Conservation (phyloP, 768 basidiomycete genomes). For the Mycena indigotica region DNA sequence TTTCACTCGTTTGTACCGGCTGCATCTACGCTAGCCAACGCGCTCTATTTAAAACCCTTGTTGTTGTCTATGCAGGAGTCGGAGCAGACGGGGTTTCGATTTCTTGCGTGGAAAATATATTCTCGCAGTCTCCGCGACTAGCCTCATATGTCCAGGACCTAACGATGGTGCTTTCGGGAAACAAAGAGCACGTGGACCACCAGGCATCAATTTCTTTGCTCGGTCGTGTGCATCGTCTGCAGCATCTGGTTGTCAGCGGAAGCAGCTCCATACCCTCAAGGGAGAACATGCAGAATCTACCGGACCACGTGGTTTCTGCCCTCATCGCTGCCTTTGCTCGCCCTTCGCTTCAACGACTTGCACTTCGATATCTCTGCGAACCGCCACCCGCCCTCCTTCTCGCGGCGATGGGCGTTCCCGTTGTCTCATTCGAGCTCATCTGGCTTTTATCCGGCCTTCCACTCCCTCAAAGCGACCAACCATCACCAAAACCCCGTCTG, state of each 20-base stretch:
- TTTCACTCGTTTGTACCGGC: conserved; percentile 5
- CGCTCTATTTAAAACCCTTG: conserved; percentile 4
- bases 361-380: background rate
- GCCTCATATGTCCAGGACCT: conserved; percentile 5
- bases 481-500: background rate
- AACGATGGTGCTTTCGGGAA: background rate
- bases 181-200: background rate
- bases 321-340: background rate
- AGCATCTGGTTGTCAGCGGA: background rate
- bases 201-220: background rate
- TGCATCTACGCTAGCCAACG: conserved; percentile 11
- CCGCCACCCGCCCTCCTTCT: background rate
- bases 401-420: background rate
- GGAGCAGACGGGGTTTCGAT: background rate
- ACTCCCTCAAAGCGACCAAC: background rate
- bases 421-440: background rate
- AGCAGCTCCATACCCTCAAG: background rate
- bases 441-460: background rate
- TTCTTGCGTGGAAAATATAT: background rate
- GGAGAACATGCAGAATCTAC: background rate
- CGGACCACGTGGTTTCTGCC: background rate
- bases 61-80: background rate
- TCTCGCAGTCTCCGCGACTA: conserved; percentile 5
- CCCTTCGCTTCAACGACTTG: background rate
- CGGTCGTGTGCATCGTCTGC: background rate